These are phyloP conservation scores for Cylindrotheca fusiformis DNA, from an alignment of 108 stramenopile species.

Conservation along the genomic window DNA sequence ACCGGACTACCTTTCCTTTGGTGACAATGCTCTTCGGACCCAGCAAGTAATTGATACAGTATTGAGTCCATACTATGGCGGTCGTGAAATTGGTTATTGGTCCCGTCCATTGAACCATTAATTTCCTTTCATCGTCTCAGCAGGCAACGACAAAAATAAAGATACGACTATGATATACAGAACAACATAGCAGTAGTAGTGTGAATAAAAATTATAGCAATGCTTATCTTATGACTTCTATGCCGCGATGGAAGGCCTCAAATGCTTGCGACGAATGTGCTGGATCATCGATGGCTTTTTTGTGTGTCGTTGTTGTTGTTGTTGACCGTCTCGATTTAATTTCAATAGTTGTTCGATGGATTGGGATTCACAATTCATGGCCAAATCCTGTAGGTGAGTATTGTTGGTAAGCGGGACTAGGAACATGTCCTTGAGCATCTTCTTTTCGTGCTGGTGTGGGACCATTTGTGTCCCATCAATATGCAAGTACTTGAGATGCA, in stretches of 20 bases:
- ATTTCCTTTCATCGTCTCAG: no score
- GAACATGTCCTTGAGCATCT: not conserved
- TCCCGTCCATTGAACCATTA: no score
- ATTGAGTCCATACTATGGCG: conserved; percentile 52
- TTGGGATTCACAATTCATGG: not conserved
- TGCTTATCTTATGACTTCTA: not conserved
- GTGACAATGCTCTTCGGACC: conserved; percentile 55
- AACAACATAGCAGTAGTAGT: not conserved
- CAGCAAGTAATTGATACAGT: conserved; percentile 49
- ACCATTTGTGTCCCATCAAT: conserved; percentile 1
- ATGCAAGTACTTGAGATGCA: not conserved
- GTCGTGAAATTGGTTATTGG: conserved; percentile 63
- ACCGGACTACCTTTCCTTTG: conserved; percentile 30
- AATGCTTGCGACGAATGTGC: no score
- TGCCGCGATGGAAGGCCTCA: not conserved
- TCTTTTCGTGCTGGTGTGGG: not conserved
- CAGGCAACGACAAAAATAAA: no score
- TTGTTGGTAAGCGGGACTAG: conserved; percentile 2
- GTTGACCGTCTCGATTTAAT: not conserved
- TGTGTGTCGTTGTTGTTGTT: not conserved
- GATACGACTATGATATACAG: no score
- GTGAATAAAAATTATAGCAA: not conserved
- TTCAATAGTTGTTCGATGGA: not conserved
- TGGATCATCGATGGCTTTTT: no score
- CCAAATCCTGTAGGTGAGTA: not conserved